Base-by-base conservation (phyloP, 2,329 filamentous ascomycete genomes). In the Aureobasidium pullulans region DNA sequence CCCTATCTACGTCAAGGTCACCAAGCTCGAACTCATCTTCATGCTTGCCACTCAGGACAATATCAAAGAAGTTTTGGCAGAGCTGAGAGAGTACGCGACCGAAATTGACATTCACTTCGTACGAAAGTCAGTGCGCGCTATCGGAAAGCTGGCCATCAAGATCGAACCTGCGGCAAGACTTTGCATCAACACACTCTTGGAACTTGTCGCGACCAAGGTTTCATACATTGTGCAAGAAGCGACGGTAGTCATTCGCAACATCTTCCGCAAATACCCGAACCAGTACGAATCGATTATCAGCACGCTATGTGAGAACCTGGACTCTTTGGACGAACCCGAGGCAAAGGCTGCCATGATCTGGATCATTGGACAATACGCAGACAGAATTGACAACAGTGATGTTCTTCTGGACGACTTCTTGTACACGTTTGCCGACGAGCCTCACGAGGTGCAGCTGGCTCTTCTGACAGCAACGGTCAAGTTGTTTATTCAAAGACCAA, bases 51-150 rank as follows among this genome's bases (percentile, higher is more conserved):
- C 85, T 36, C 91, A 96, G 74, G 88, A 87, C 68, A 99, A 99
- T 71, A 99, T 99, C 66, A 87, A 90, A 50, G 90, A 97, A 70
- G 94, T 99, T 1, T 76, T 99, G 64, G 95, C 92, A 1, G 94
- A 99, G 72, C 76, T 99, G 59, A 85, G 91, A 71, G 94, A 99
- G 80, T 96, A 63, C 31, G 93, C 94, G 7, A 97, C 93, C 0
- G 94, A 99, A 73, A 97, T 99, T 64, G 94, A 99, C 68, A 92
- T 99, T 5, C 94, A 99, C 74, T 99, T 99, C 71, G 94, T 97
- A 10, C 89, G 94, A 52, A 99, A 99, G 74, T 94, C 94, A 0
- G 94, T 99, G 16, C 88, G 94, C 60, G 94, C 94, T 40, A 99
- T 99, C 66, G 94, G 94, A 63, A 99, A 99, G 75, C 80, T 99